Base-by-base conservation (phyloP, 176 grass and related monocot species). In the Dendrocalamus sinicus region DNA sequence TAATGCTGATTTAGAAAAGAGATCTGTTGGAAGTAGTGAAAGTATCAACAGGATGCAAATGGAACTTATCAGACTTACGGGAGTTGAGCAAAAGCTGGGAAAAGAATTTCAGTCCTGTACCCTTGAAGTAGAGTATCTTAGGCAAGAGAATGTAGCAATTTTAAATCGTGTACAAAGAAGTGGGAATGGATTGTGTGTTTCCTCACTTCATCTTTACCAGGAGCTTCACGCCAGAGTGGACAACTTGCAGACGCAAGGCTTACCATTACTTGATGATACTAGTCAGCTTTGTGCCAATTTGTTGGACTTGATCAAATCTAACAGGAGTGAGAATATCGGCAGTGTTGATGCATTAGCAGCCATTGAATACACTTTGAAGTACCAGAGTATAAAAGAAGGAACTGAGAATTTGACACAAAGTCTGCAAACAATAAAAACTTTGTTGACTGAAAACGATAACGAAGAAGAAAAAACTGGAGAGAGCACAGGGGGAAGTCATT, bases 11-110 rank as follows among this genome's bases (percentile, higher is more conserved):
- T 68, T 88, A 43, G 85, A 78, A 28, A 90, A 86, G 16, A 84
- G 45, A 81, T 46, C 13, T 74, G 46, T 61, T 79, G 91, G 81
- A 75, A 83, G 75, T 46, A 77, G 52, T 68, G 93, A 88, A 65
- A 85, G 17, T 20, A 83, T 52, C 9, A 74, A 12, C 35, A 91
- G 37, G 75, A 63, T 84, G 71, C 73, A 94, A 77, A 85, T 89
- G 82, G 94, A 96, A 84, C 94, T 92, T 77, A 12, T 92, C n/a
- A 90, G 92, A 78, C 37, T 94, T 68, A 84, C 91, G 0, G 85
- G 89, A 71, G 90, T 97, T 12, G 92, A 97, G 72, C 89, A 92
- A 84, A 86, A 84, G 59, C 59, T 97, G 57, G 86, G 94, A 79
- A 87, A 67, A 71, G 88, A 97, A 85, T 59, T 94, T 57, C 82